Base-by-base conservation (phyloP, 208 protist species). In the Trypanosoma lewisi region DNA sequence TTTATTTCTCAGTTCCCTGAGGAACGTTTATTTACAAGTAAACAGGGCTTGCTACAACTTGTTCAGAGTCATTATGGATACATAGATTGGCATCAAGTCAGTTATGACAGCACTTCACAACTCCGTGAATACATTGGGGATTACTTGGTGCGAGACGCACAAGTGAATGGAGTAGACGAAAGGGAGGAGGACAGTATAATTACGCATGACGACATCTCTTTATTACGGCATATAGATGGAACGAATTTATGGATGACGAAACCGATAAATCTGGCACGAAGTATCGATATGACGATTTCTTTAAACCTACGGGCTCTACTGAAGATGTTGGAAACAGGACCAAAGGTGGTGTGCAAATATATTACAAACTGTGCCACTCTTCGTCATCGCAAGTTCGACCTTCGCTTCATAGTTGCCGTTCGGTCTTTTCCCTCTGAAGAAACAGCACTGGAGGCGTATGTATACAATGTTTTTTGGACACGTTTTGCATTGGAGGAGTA, bases 231-330 rank as follows among this genome's bases (percentile, higher is more conserved):
- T 36, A 21, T 28, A 16, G 75, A 80, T 65, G 58, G 69, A 25
- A 73, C 67, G 8, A 80, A 80, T 55, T 37, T 69, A 19, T 80
- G 75, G 75, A 66, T 74, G 23, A 67, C 56, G 33, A 74, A 80
- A 55, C 66, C 75, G 17, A 23, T 45, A 17, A 72, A 72, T 28
- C 25, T 65, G 55, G 64, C 75, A 5, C 34, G 61, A 41, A 73
- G 66, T 27, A 61, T 73, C 28, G 57, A 67, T 42, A 70, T 87
- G 55, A 70, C 70, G 25, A 62, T 78, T 36, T 56, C 80, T 7
- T 47, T 60, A 17, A 75, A 83, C 60, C 64, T 87, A 3, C 52
- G 62, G 33, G 70, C 63, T 28, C 61, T 87, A 42, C 61, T 83
- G 44, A 81, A 78, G 59, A 44, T 62, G 12, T 62, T 73, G 7